These are phyloP conservation scores for Euptelea pleiosperma DNA, from an alignment of 164 flowering plant genomes.

Conservation along the genomic window DNA sequence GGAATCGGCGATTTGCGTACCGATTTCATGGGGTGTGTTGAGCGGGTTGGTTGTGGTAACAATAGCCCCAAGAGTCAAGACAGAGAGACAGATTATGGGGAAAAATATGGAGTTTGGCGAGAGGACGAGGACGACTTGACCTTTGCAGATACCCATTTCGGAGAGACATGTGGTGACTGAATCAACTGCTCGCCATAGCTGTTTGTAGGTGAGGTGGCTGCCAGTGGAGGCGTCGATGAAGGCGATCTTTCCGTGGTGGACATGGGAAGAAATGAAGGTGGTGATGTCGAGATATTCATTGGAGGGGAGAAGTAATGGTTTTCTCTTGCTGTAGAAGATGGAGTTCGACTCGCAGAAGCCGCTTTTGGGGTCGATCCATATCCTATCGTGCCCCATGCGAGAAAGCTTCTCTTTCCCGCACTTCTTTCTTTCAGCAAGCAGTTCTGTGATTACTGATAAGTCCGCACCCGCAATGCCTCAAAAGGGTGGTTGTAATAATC, in stretches of 20 bases:
- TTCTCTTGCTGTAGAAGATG: slow-evolving; percentile 66
- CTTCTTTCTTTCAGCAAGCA: too few species aligned
- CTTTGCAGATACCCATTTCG: slow-evolving; percentile 61
- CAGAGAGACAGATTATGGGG: slow-evolving; percentile 71
- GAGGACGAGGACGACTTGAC: slow-evolving; percentile 78
- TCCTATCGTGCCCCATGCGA: slow-evolving; percentile 10
- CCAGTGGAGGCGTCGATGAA: slow-evolving; percentile 86
- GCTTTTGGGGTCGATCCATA: slow-evolving; percentile 32
- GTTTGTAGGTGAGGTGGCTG: slow-evolving; percentile 51
- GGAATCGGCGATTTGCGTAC: slow-evolving; percentile 70
- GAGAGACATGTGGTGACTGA: slow-evolving; percentile 55
- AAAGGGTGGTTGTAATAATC: too few species aligned
- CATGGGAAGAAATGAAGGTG: slow-evolving; percentile 75
- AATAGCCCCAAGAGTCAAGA: slow-evolving; percentile 80
- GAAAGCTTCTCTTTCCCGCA: too few species aligned
- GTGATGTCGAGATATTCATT: slow-evolving; percentile 48
- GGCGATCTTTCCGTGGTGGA: slow-evolving; percentile 65
- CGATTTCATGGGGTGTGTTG: slow-evolving; percentile 71
- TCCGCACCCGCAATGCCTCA: too few species aligned
- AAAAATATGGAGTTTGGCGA: slow-evolving; percentile 88
- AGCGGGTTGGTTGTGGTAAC: slow-evolving; percentile 91
- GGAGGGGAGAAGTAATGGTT: slow-evolving; percentile 46
- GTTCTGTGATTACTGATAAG: too few species aligned
- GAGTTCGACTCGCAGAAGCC: slow-evolving; percentile 62
- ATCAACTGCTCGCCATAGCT: slow-evolving; percentile 65